Conservation (phyloP, 257 asterid genomes). For the Forsythia suspensa region DNA sequence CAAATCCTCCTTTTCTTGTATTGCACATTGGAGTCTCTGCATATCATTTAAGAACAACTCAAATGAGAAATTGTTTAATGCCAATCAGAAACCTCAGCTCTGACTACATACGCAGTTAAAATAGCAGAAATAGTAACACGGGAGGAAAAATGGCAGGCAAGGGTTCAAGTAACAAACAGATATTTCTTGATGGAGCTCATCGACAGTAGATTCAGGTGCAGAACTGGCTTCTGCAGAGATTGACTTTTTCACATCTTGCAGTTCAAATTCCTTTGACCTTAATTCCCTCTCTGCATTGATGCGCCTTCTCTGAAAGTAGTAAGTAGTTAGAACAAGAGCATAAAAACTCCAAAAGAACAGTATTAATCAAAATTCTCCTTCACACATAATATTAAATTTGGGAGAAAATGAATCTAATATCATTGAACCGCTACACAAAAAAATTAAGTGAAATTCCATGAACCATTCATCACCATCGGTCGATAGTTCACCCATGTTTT, state of each 20-base stretch:
- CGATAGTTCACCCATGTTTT: background rate
- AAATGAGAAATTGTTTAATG: conserved; percentile 4
- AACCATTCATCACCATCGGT: conserved; percentile 1
- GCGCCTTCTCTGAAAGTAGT: conserved; percentile 56
- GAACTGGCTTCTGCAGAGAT: conserved; percentile 51
- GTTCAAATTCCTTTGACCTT: conserved; percentile 52
- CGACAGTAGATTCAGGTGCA: conserved; percentile 52
- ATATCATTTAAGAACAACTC: conserved; percentile 22
- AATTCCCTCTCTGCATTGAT: conserved; percentile 41
- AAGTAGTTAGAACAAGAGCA: conserved; percentile 20
- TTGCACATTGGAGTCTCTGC: conserved; percentile 64
- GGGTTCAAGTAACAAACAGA: conserved; percentile 50
- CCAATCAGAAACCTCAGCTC: conserved; percentile 21
- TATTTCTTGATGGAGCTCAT: conserved; percentile 73
- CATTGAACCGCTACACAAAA: background rate
- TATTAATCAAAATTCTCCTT: background rate
- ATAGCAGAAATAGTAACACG: conserved; percentile 7
- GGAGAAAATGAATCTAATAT: background rate
- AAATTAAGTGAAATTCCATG: background rate
- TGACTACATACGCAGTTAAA: conserved; percentile 13
- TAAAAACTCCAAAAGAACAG: conserved; percentile 8
- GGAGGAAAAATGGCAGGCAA: background rate
- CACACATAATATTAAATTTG: conserved; percentile 5
- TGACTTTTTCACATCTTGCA: conserved; percentile 61
- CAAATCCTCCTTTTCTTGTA: conserved; percentile 43